Evolutionary conservation across 805 yeast species (phyloP), one percentile per base, ranked within the genome.

Genomic region (Metschnikowia kunwiensis): DNA sequence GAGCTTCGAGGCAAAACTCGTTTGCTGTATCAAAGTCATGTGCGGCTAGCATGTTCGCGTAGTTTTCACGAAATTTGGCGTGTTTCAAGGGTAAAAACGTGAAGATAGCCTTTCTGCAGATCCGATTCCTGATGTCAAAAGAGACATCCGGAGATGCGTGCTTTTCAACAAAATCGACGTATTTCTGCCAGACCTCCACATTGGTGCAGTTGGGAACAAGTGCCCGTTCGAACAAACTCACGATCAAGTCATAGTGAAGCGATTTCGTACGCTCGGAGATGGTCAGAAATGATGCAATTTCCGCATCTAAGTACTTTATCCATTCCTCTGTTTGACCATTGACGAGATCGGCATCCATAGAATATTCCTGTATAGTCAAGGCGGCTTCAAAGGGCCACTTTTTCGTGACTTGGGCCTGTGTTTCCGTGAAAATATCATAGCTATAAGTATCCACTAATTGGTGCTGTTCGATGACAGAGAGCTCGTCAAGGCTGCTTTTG

Each of bases 361-460:
- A 23, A 53, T 83, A 88, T 20, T 70, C 74, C 23, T 71, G 73
- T 34, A 77, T 68, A n/a, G 70, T 65, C 5, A 91, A 64, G 16
- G 68, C 64, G 9, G 82, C 70, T 60, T 93, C 98, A 57, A 53
- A 86, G 1, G 68, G 65, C 95, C 96, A 86, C 27, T 82, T 72
- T 10, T 62, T 63, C 33, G 70, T 69, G 1, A 85, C 86, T 11
- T 65, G 59, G 1, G 49, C 49, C 47, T 80, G 83, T 0, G 81
- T 76, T 1, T 53, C 44, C 3, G 59, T 50, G 36, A 77, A 76
- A 3, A 72, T 50, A 3, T 53, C 60, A 38, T 65, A 59, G 36
- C 74, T 67, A 46, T 65, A 70, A 11, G 65, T 58, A 30, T 75
- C 77, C 9, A 72, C 53, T 8, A 72, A 46, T 24, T 60, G 65